Conservation (phyloP, 2,329 filamentous ascomycete genomes). For the Pseudopyricularia javanii region DNA sequence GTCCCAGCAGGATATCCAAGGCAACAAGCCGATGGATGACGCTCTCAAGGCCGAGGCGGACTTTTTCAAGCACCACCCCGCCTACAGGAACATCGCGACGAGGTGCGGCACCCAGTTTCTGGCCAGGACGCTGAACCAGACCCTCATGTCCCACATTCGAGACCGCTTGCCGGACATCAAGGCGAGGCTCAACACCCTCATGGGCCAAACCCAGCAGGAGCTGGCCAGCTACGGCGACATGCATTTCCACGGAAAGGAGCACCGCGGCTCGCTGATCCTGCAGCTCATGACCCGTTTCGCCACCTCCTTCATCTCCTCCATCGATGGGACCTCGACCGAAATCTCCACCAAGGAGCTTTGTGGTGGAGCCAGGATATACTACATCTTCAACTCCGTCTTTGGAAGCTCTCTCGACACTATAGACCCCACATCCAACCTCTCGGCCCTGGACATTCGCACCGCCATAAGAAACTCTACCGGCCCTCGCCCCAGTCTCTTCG, state of each 20-base stretch:
- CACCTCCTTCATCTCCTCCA: constrained; percentile 94
- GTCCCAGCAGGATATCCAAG: constrained; percentile 95
- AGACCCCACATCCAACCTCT: constrained; percentile 90
- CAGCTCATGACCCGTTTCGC: constrained; percentile 98
- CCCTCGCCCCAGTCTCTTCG: constrained; percentile 87
- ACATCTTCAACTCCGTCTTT: constrained; percentile 98
- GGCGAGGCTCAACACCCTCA: constrained; percentile 89
- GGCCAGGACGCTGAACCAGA: constrained; percentile 88
- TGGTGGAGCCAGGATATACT: constrained; percentile 90
- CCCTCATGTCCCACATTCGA: constrained; percentile 90
- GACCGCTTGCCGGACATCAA: constrained; percentile 97
- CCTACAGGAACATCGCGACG: constrained; percentile 89
- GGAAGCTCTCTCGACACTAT: constrained; percentile 93
- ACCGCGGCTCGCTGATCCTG: constrained; percentile 85
- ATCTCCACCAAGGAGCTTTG: constrained; percentile 98
- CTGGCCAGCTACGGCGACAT: constrained; percentile 96
- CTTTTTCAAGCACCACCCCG: constrained; percentile 94
- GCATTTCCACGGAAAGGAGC: constrained; percentile 94
- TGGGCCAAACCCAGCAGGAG: constrained; percentile 99
- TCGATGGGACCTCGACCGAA: constrained; percentile 95
- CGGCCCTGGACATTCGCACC: constrained; percentile 87
- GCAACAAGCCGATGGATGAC: constrained; percentile 87
- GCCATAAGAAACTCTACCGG: constrained; percentile 97
- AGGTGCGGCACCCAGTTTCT: constrained; percentile 90
- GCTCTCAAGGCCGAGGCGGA: constrained; percentile 82